These are phyloP conservation scores for Solanum boliviense DNA, from an alignment of 257 asterid species.

Conservation along the genomic window DNA sequence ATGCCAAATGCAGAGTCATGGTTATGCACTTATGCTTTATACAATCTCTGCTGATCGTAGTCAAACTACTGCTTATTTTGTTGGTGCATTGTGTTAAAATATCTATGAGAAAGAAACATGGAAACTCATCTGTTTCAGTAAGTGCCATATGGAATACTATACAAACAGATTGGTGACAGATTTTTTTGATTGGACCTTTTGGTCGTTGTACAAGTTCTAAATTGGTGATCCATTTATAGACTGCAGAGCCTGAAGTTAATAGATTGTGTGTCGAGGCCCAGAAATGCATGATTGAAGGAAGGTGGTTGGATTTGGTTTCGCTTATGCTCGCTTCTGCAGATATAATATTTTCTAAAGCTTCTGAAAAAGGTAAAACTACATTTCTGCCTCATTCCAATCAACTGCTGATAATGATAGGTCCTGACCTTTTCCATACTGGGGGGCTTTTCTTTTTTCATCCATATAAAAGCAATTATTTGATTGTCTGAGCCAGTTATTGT, in stretches of 20 bases:
- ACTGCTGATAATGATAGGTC: background rate
- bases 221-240: slow-evolving; percentile 24
- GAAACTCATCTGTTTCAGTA: background rate
- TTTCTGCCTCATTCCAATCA: background rate
- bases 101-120: background rate
- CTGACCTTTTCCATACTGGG: background rate
- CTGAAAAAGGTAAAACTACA: slow-evolving; percentile 66
- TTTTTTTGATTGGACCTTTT: background rate
- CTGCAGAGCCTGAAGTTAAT: slow-evolving; percentile 76
- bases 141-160: background rate
- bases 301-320: slow-evolving; percentile 85
- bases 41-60: background rate
- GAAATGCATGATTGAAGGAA: slow-evolving; percentile 45
- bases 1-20: background rate
- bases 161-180: background rate
- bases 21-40: background rate
- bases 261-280: slow-evolving; percentile 73
- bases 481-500: background rate
- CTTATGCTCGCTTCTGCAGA: slow-evolving; percentile 85
- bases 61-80: background rate
- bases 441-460: background rate
- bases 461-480: background rate
- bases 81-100: background rate
- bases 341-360: slow-evolving; percentile 69
- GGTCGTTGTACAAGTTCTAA: background rate